Base-by-base conservation (phyloP, 805 yeast species). In the Spencermartinsiella europaea region DNA sequence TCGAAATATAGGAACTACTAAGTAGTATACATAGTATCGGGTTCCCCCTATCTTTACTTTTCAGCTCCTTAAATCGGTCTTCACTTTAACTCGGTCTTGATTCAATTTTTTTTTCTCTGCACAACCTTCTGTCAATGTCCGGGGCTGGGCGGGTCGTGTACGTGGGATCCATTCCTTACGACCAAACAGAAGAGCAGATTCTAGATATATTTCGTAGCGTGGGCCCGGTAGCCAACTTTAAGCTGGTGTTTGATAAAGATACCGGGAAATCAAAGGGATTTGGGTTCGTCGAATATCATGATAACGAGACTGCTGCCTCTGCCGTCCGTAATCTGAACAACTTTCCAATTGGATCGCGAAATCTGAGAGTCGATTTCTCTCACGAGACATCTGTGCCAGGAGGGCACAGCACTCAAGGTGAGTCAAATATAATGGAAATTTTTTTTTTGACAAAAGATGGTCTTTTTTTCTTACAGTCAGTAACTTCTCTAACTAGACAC, bases 151-250 rank as follows among this genome's bases (percentile, higher is more conserved):
- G 56, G 57, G 77, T 76, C 28, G 83, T 88, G 2, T 85, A 85
- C 58, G 77, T 90, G 36, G 95, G 96, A 2, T 83, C 87, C 14
- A 85, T 91, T 34, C 98, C 98, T 1, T 88, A 81, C 61, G 97
- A 91, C 59, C 88, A 85, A 60, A 85, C 96, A 0, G 98, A 91
- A 62, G 95, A 88, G 57, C 97, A 90, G 63, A 83, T 91, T n/a
- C 66, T 78, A 54, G 95, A 86, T 52, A 78, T 91, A 12, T 95
- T 95, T 50, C 72, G 75, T 47, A 81, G 95, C 1, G 93, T 87
- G 1, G 98, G 97, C 1, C 96, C 97, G 0, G 91, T 91, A 1
- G 75, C 77, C 21, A 79, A 77, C 46, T 69, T 87, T 49, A 81
- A 83, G 61, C 74, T 91, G 59, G 74, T 87, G 63, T 87, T 90